Conservation (phyloP, 2,329 filamentous ascomycete species). For the Aschersonia sp. region DNA sequence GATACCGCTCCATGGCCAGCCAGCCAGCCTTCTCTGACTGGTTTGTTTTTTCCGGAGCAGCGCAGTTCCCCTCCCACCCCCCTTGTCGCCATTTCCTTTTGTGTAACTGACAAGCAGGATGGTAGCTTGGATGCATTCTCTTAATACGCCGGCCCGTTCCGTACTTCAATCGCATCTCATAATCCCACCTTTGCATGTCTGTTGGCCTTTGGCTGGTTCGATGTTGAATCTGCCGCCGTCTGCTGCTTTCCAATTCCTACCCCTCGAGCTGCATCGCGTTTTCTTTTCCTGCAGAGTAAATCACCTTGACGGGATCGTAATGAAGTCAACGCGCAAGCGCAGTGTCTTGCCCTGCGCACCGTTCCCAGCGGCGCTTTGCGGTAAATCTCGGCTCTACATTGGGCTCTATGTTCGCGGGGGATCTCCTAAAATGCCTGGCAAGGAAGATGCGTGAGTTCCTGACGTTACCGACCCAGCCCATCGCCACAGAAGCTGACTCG, state of each 20-base stretch:
- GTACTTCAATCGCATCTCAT: too few species aligned
- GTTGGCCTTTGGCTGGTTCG: too few species aligned
- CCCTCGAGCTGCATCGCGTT: background rate
- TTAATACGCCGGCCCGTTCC: too few species aligned
- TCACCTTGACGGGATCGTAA: background rate
- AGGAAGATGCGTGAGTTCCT: conserved; percentile 4
- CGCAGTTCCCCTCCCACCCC: too few species aligned
- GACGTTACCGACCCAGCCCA: background rate
- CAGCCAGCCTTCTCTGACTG: conserved; percentile 1
- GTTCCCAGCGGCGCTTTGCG: background rate
- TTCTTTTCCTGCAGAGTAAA: background rate
- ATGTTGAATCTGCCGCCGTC: too few species aligned
- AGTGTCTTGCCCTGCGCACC: background rate
- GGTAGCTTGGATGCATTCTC: too few species aligned
- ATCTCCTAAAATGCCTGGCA: conserved; percentile 2
- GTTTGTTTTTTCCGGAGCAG: too few species aligned
- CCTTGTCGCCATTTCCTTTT: too few species aligned
- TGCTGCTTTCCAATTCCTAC: background rate
- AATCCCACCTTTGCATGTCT: too few species aligned
- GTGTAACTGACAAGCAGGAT: too few species aligned
- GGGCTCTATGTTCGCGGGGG: conserved; percentile 5
- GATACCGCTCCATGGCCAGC: background rate
- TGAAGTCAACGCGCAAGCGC: background rate
- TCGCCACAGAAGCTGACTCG: too few species aligned
- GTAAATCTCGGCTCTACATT: conserved; percentile 4